Evolutionary conservation across 1,139 yeast species (phyloP), one percentile per base, ranked within the genome.

Genomic region (Suhomyces bolitotheri): DNA sequence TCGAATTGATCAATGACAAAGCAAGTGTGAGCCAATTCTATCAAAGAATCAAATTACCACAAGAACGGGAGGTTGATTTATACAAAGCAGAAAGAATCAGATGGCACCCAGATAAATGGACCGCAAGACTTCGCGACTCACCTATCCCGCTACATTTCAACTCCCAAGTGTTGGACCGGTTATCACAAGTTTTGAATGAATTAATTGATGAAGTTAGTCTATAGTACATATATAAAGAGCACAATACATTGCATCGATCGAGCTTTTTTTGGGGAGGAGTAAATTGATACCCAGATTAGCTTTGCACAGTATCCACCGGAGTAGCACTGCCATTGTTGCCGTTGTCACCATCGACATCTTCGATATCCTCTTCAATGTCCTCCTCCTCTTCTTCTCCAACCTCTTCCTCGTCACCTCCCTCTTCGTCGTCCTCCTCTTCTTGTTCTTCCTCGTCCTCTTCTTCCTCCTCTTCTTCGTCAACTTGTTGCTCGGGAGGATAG

Each of bases 61-160:
- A 39, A 7, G 54, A 47, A 16, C 36, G 43, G 5, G 36, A 54
- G 13, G 16, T 43, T 9, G 63, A 56, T 2, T 47, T 73, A 4
- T 40, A 79, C 6, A 75, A 70, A 39, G 49, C 45, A 21, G 88
- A 81, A 48, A 50, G 88, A 40, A 54, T 80, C 4, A 59, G 75
- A 41, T 82, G 88, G 88, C 89, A 82, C 51, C 89, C 89, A 2
- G 89, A 82, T 51, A 73, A 70, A 47, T 69, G 76, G 76, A 49
- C 56, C 7, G 53, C 53, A 4, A 45, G 47, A 32, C 39, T 54
- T 25, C 33, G 40, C 11, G 30, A 33, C 16, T 29, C 33, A 7
- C 25, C 22, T 12, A 9, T 23, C 7, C 31, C 29, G 5, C 20
- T 33, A 11, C 36, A 43, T 35, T 46, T 56, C 30, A 57, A 55